Base-by-base conservation (phyloP, 768 basidiomycete species). In the Tulasnella sp. region DNA sequence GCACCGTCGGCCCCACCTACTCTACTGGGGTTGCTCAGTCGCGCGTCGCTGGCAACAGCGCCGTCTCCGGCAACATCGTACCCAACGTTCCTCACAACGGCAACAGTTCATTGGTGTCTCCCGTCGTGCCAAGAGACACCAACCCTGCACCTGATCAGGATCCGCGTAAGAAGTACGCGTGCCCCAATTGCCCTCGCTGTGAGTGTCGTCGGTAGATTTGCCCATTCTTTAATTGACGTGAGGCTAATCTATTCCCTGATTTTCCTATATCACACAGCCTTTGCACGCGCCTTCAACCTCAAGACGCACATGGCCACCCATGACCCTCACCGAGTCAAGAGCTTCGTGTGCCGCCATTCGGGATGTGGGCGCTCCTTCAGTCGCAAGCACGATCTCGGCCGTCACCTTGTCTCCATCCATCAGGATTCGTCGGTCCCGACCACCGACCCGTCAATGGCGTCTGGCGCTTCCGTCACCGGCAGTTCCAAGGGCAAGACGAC, bases 291-390 rank as follows among this genome's bases (percentile, higher is more conserved):
- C 2, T 96, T 88, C 72, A 97, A 97, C 67, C 73, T 97, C 60
- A 97, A 97, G 76, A 94, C 93, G 0, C 93, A 96, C 71, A 84
- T 88, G 80, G 86, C 86, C 24, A 97, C 93, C 3, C 93, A 97
- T 72, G 90, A 95, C 69, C 93, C 94, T 23, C 84, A 89, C 71
- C 79, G 93, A 62, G 74, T 85, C 51, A 97, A 95, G 74, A 90
- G 91, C 4, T 86, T 90, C 69, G 79, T 84, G 47, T 97, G 93
- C 71, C 86, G 85, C 44, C 88, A 95, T 72, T 76, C 80, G 44
- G 80, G 83, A 2, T 97, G 93, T 63, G 86, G 85, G 32, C 84
- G 93, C 56, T 89, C 89, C 19, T 97, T 97, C 73, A 91, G 88
- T 64, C 84, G 94, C 65, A 88, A 95, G 72, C 93, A 97, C 68